Evolutionary conservation across 2,329 filamentous ascomycete genomes (phyloP).

Genomic region (Phyllosticta paracitricarpa): DNA sequence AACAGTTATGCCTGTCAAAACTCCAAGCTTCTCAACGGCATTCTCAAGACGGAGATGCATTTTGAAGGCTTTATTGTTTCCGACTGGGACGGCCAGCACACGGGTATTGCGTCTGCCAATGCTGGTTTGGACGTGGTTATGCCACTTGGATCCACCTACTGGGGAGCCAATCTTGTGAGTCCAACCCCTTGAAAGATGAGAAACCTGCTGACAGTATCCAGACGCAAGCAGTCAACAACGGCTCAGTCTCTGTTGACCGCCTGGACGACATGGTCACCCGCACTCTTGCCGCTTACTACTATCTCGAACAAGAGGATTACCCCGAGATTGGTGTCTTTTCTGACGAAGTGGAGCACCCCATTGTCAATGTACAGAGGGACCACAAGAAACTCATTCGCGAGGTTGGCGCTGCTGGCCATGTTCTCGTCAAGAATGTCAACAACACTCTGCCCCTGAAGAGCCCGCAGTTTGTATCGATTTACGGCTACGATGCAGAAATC

Average conservation of each 20-base stretch:
- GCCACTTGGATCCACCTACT: slow-evolving; percentile 21
- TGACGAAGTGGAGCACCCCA: slow-evolving; percentile 21
- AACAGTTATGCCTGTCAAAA: slow-evolving; percentile 25
- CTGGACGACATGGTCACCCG: slow-evolving; percentile 24
- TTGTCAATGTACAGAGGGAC: slow-evolving; percentile 35
- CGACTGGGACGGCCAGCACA: slow-evolving; percentile 38
- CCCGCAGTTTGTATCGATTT: slow-evolving; percentile 28
- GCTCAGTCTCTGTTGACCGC: slow-evolving; percentile 15
- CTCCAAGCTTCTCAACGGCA: slow-evolving; percentile 35
- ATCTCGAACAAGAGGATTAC: slow-evolving; percentile 29
- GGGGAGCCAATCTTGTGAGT: slow-evolving; percentile 19
- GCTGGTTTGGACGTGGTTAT: slow-evolving; percentile 41
- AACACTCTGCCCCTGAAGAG: slow-evolving; percentile 43
- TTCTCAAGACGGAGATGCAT: slow-evolving; percentile 42
- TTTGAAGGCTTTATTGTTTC: slow-evolving; percentile 36
- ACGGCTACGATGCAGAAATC: slow-evolving; percentile 30
- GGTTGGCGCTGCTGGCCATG: slow-evolving; percentile 30
- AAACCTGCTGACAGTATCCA: too few species aligned
- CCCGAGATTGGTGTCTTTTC: slow-evolving; percentile 18
- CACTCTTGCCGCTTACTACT: slow-evolving; percentile 19
- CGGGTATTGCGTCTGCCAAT: slow-evolving; percentile 34
- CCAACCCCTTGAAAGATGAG: too few species aligned
- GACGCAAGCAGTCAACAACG: slow-evolving; percentile 21
- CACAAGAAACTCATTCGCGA: slow-evolving; percentile 31
- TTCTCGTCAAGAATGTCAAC: slow-evolving; percentile 43